A percentile compares a stretch with the other conserved stretches of the same genome.
Conservation (phyloP, 352 stramenopile species). For the Thraustochytrium striatum region DNA sequence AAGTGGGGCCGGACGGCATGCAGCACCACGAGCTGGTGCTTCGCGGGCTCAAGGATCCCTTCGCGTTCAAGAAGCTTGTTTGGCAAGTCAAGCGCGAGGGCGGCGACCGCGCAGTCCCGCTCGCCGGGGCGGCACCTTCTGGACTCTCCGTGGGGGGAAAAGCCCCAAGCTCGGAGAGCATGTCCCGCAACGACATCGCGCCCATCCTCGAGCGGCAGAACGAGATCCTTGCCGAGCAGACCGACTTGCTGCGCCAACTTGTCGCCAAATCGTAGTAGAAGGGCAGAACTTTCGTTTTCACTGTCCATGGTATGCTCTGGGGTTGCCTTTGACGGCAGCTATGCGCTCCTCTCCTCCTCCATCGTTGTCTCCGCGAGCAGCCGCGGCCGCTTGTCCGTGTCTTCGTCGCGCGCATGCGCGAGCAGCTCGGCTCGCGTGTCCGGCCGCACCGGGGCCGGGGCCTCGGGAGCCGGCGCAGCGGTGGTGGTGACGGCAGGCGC, state of each 20-base stretch:
- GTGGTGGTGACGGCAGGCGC: neutral
- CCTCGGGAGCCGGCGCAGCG: slow-evolving; percentile 33
- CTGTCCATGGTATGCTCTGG: too few species aligned
- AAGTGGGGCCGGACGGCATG: neutral
- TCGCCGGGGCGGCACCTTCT: too few species aligned
- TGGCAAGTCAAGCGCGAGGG: slow-evolving; percentile 56
- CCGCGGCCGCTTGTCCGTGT: neutral
- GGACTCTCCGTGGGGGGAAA: too few species aligned
- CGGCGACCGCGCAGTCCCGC: too few species aligned
- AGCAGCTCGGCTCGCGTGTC: slow-evolving; percentile 7
- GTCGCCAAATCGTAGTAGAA: too few species aligned
- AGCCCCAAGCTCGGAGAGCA: too few species aligned
- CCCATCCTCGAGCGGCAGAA: neutral
- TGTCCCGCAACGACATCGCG: neutral
- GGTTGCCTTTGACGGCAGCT: too few species aligned
- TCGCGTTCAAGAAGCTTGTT: slow-evolving; percentile 57
- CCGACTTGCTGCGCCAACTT: neutral
- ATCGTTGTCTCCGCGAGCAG: neutral
- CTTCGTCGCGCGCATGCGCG: neutral
- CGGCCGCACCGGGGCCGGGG: too few species aligned
- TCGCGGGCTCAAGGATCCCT: slow-evolving; percentile 53
- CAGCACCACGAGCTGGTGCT: slow-evolving; percentile 51
- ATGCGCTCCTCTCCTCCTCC: too few species aligned
- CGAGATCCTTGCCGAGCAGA: neutral
- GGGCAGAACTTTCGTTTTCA: too few species aligned